Evolutionary conservation across 1,284 basidiomycete genomes (phyloP).

Genomic region (Chalciporus sp.): DNA sequence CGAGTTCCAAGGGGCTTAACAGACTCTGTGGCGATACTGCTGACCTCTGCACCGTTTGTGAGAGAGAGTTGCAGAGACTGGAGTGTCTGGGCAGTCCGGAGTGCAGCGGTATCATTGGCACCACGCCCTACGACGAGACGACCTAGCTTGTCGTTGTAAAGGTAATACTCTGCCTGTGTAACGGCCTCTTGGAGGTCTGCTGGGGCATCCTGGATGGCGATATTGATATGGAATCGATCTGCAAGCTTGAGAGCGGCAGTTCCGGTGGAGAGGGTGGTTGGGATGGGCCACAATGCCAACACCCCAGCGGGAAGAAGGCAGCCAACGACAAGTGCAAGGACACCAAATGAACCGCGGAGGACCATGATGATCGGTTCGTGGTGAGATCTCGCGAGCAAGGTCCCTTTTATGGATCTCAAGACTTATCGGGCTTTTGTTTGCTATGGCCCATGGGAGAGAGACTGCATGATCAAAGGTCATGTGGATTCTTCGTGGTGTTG

Average conservation of each 20-base stretch:
- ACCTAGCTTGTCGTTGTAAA: constrained; percentile 52
- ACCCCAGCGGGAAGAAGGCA: constrained; percentile 14
- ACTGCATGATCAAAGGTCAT: too few species aligned
- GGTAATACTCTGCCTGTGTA: constrained; percentile 40
- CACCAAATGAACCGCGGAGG: constrained; percentile 2
- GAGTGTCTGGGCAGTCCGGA: constrained; percentile 35
- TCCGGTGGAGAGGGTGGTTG: constrained; percentile 52
- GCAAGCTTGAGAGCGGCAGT: constrained; percentile 52
- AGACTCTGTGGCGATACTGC: constrained; percentile 56
- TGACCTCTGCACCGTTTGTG: constrained; percentile 31
- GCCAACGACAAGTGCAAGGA: constrained; percentile 15
- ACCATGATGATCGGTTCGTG: constrained; percentile 5
- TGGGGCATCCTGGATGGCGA: constrained; percentile 42
- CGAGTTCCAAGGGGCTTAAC: constrained; percentile 53
- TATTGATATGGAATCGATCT: constrained; percentile 47
- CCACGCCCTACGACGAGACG: constrained; percentile 57
- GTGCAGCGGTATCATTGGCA: constrained; percentile 35
- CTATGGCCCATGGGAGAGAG: too few species aligned
- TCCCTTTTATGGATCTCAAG: too few species aligned
- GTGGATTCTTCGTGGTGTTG: too few species aligned
- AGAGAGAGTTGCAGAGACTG: constrained; percentile 46
- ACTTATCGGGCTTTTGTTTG: too few species aligned
- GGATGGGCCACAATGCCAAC: constrained; percentile 66
- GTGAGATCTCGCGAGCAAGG: too few species aligned
- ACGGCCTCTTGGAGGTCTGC: constrained; percentile 46